Conservation (phyloP, 176 grass and related monocot species). For the Rhynchospora tenuis region DNA sequence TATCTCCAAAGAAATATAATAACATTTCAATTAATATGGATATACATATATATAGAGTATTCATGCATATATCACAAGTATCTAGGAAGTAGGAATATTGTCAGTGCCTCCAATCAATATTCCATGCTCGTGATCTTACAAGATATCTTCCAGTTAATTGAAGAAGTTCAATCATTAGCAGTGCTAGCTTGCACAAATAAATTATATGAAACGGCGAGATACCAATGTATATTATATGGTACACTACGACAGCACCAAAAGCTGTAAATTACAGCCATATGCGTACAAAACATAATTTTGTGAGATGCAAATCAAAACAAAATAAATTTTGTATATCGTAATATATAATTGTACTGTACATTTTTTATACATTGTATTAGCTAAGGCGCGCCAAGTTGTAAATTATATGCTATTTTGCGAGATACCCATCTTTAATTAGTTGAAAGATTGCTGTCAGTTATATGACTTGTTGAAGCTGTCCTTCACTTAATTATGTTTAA, state of each 20-base stretch:
- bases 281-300: background rate
- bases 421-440: background rate
- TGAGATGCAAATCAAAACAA: background rate
- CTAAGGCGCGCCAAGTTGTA: background rate
- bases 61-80: background rate
- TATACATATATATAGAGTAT: background rate
- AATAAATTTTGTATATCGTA: background rate
- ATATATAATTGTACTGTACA: background rate
- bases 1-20: no score
- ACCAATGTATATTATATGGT: background rate
- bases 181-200: background rate
- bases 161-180: conserved; percentile 6
- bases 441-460: background rate
- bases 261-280: background rate
- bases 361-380: background rate
- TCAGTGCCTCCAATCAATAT: background rate
- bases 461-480: background rate
- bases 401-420: background rate
- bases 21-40: no score
- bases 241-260: background rate
- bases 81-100: conserved; percentile 8
- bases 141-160: background rate
- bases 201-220: background rate
- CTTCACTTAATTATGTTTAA: background rate
- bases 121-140: background rate